Conservation (phyloP, 352 stramenopile genomes). For the Pythium rishiriense region DNA sequence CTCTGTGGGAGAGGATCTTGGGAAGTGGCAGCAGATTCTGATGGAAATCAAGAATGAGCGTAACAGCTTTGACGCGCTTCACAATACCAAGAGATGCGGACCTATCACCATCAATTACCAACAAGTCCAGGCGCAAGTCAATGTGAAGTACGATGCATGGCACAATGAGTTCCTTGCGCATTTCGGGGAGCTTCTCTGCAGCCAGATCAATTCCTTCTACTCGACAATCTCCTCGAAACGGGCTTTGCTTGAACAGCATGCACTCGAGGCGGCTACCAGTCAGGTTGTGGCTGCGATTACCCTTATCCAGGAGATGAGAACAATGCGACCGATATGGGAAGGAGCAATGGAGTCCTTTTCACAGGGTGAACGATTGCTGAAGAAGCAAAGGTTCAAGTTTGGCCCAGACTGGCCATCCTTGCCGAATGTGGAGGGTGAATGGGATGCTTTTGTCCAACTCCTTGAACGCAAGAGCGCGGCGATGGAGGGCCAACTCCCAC, state of each 20-base stretch:
- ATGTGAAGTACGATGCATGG: constrained; percentile 99
- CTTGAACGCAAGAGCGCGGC: constrained; percentile 86
- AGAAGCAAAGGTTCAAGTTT: constrained; percentile 96
- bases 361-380: constrained; percentile 95
- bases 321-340: constrained; percentile 72
- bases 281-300: constrained; percentile 95
- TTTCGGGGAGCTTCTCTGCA: constrained; percentile 94
- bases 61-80: constrained; percentile 92
- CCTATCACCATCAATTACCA: constrained; percentile 91
- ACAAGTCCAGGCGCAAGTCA: constrained; percentile 92
- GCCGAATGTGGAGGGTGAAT: constrained; percentile 95
- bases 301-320: constrained; percentile 88
- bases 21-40: constrained; percentile 97
- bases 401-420: constrained; percentile 95
- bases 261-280: constrained; percentile 94
- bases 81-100: constrained; percentile 90
- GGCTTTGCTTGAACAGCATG: constrained; percentile 92
- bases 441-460: constrained; percentile 93
- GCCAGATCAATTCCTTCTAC: constrained; percentile 92
- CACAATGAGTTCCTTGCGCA: constrained; percentile 97
- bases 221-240: constrained; percentile 81
- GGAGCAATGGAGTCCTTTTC: constrained; percentile 87
- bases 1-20: constrained; percentile 93
- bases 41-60: constrained; percentile 95
- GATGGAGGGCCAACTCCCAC: constrained; percentile 97